Percentiles rank a stretch among this genome's conserved stretches.
Evolutionary conservation across 176 grass and related monocot genomes (phyloP).

Genomic region (Juncus inflexus): DNA sequence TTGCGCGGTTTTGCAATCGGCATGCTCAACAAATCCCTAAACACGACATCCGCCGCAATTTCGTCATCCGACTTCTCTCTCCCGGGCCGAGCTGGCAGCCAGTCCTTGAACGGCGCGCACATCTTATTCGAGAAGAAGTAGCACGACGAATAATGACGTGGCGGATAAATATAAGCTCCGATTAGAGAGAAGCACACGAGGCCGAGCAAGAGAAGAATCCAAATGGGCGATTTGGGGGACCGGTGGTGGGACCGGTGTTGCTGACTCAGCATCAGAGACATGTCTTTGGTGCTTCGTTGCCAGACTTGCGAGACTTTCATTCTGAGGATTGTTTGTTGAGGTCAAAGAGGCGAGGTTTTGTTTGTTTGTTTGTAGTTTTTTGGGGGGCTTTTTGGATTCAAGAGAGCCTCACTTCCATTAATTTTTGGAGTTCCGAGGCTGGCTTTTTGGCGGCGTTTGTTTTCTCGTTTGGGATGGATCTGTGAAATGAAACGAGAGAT

Average conservation of each 20-base stretch:
- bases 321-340: slow-evolving; percentile 10
- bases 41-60: slow-evolving; percentile 56
- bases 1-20: slow-evolving; percentile 45
- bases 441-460: no score
- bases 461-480: neutral
- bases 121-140: slow-evolving; percentile 76
- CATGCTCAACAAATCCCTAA: slow-evolving; percentile 71
- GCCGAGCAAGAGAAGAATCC: slow-evolving; percentile 84
- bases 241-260: slow-evolving; percentile 30
- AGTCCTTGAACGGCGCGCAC: slow-evolving; percentile 66
- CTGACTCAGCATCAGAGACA: slow-evolving; percentile 44
- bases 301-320: slow-evolving; percentile 42
- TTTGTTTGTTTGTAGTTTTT: slow-evolving; percentile 14
- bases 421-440: no score
- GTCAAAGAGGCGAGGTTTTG: neutral
- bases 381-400: neutral
- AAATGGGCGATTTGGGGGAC: slow-evolving; percentile 54
- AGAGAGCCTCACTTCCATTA: slow-evolving; percentile 22
- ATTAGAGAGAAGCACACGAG: slow-evolving; percentile 63
- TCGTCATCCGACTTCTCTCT: slow-evolving; percentile 71
- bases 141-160: slow-evolving; percentile 56
- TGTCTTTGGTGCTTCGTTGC: slow-evolving; percentile 45
- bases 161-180: slow-evolving; percentile 73
- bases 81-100: slow-evolving; percentile 48
- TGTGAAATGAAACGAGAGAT: slow-evolving; percentile 12